Conservation (phyloP, 2,329 filamentous ascomycete species). For the Penicillium sp. region DNA sequence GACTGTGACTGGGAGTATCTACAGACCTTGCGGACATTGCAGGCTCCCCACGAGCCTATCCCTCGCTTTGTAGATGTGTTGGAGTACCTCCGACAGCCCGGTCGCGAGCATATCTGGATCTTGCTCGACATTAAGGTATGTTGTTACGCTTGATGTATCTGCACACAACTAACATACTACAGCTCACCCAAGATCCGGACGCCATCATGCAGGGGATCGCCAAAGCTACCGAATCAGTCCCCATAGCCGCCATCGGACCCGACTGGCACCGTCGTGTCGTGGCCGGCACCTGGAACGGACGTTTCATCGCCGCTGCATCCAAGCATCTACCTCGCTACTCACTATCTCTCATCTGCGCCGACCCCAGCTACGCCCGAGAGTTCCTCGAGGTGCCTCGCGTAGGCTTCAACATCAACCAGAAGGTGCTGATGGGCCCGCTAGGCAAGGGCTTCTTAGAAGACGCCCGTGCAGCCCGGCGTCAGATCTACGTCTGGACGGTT, state of each 20-base stretch:
- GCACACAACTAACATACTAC: not conserved
- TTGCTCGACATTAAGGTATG: slow-evolving; percentile 83
- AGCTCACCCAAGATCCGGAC: slow-evolving; percentile 52
- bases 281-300: slow-evolving; percentile 78
- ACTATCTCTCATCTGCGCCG: slow-evolving; percentile 46
- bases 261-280: slow-evolving; percentile 73
- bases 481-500: slow-evolving; percentile 82
- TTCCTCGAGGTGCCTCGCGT: slow-evolving; percentile 67
- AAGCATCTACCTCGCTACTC: slow-evolving; percentile 50
- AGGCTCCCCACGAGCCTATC: slow-evolving; percentile 70
- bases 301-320: slow-evolving; percentile 67
- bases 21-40: slow-evolving; percentile 65
- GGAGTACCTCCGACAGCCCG: slow-evolving; percentile 67
- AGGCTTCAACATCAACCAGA: slow-evolving; percentile 76
- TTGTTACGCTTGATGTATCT: not conserved
- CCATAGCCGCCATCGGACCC: slow-evolving; percentile 42
- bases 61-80: slow-evolving; percentile 74
- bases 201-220: slow-evolving; percentile 71
- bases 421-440: slow-evolving; percentile 66
- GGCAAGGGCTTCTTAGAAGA: slow-evolving; percentile 68
- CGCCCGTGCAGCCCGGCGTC: slow-evolving; percentile 57
- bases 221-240: slow-evolving; percentile 60
- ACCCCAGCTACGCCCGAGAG: slow-evolving; percentile 63
- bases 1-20: slow-evolving; percentile 79
- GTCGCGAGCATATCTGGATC: slow-evolving; percentile 71